Evolutionary conservation across 495 filamentous ascomycete species (phyloP).

Genomic region (Annulohypoxylon bovei): DNA sequence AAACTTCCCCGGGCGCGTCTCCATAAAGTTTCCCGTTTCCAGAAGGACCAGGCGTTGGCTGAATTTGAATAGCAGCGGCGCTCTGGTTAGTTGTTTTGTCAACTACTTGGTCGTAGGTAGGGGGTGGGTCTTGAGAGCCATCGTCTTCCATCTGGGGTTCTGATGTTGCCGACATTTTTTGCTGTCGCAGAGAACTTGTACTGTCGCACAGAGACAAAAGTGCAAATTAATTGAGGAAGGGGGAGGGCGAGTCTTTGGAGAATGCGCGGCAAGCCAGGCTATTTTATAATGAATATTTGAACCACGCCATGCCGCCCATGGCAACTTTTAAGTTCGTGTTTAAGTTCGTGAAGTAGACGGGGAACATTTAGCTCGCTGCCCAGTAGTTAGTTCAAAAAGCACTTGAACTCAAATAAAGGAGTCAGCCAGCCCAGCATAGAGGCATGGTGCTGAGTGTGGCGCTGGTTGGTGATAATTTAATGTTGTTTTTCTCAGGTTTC

Average conservation of each 20-base stretch:
- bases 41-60: conserved; percentile 19
- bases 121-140: conserved; percentile 4
- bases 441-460: no score
- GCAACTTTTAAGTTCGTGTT: no score
- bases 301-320: background rate
- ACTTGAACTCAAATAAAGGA: background rate
- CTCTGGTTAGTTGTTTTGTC: conserved; percentile 4
- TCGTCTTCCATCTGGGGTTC: background rate
- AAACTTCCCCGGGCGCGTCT: background rate
- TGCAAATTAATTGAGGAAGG: no score
- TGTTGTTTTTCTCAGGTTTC: no score
- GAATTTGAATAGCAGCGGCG: conserved; percentile 3
- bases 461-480: no score
- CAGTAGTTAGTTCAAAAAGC: conserved; percentile 2
- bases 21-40: conserved; percentile 6
- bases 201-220: background rate
- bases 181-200: no score
- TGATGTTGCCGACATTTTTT: conserved; percentile 18
- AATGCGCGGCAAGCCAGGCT: conserved; percentile 3
- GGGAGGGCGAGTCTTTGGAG: background rate
- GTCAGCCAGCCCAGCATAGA: background rate
- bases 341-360: no score
- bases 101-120: conserved; percentile 8
- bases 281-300: conserved; percentile 1
- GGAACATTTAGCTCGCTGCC: background rate